Base-by-base conservation (phyloP, 1,284 basidiomycete genomes). In the Porodaedalea pini region DNA sequence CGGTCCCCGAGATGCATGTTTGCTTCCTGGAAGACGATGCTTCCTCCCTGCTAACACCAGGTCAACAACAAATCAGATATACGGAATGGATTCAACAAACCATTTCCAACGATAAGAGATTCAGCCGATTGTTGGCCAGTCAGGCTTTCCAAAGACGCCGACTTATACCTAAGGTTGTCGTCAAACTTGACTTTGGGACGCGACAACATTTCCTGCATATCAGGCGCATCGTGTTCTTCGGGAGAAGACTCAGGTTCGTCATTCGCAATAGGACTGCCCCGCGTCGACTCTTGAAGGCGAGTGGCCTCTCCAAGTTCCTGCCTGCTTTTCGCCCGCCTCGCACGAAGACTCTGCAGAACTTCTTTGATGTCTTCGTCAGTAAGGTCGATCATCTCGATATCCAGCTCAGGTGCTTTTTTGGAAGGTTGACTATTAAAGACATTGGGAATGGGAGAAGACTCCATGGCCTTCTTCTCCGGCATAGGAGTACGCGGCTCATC, bases 371-470 rank as follows among this genome's bases (percentile, higher is more conserved):
- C 49, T 7, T 66, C 64, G 15, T 58, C 45, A 29, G 68, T 72
- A 39, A 73, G 68, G 62, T 73, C 68, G 45, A 69, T 65, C 3
- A 59, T 63, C 6, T 60, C 57, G 25, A 15, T 31, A 47, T 47
- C 45, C 6, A 47, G 25, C 1, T 27, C 45, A 27, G 25, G 13
- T 17, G 15, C 17, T 15, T 31, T 34, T 27, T 25, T 47, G 34
- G 17, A 8, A 11, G 31, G n/a, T 21, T 47, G 47, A 11, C 40
- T 17, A 10, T 21, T n/a, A n/a, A n/a, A n/a, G 21, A 43, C 32
- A 48, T 15, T 21, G 17, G 32, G 17, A 40, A 55, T 31, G 25
- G 27, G 25, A 0, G 34, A 13, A 6, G 3, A 19, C 3, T 32
- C 23, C 27, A 23, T 23, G 11, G 40, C 3, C 13, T 31, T n/a